Evolutionary conservation across 495 filamentous ascomycete genomes (phyloP), one percentile per base, ranked within the genome.

Genomic region (Penicillium cinerascens): DNA sequence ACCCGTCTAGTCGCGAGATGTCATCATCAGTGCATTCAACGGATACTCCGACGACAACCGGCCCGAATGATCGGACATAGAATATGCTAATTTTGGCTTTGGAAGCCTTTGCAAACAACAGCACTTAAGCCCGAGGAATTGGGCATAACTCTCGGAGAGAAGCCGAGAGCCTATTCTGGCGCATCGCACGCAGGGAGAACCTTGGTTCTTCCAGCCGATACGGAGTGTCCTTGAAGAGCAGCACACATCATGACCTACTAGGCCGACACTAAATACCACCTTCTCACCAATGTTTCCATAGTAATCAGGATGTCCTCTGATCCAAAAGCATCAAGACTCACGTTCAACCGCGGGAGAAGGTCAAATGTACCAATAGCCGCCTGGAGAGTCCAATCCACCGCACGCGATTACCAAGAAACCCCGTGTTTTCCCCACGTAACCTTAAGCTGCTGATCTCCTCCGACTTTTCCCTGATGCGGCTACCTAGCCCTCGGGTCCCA

Each of bases 341-440:
- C 29, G 29, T 13, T 13, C 9, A 10, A 33, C 29, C 29, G 29
- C 2, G 8, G 29, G 11, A 33, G 29, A 33, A 13, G 11, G 29
- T 33, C 43, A 18, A 45, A 20, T 42, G 15, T 21, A n/a, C 42
- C 54, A 56, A 47, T 56, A 56, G 38, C 54, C 54, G 54, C n/a
- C 7, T 4, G 7, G 26, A 29, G 1, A 29, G 26, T 29, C 26
- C 4, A 29, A 29, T 29, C 29, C 13, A 13, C 11, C 4, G 29
- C 29, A 23, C 42, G 39, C 27, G 42, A 58, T 58, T 47, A 50
- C 45, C 41, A 9, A 0, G 16, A 16, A 47, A 15, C 36, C 47
- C 54, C 47, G 15, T 29, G 3, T 27, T 35, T 49, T 40, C 21
- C 47, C 56, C 44, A 59, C 56, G 43, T 42, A 50, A 51, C 42